Conservation (phyloP, 495 filamentous ascomycete species). For the Hyaloscypha variabilis region DNA sequence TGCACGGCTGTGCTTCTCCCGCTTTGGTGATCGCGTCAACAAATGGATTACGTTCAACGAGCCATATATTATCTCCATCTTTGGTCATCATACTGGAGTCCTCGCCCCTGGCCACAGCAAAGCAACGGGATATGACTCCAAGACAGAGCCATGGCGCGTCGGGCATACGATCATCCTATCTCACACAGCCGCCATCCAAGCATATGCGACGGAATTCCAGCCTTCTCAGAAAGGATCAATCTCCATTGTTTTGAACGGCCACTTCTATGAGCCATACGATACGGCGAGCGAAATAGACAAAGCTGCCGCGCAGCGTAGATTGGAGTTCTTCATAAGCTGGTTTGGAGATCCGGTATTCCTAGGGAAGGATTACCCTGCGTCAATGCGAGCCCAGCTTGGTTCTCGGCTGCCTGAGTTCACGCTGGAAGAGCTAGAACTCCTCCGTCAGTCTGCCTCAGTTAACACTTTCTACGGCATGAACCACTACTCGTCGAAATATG, state of each 20-base stretch:
- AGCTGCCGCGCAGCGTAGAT: conserved; percentile 59
- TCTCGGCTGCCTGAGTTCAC: conserved; percentile 67
- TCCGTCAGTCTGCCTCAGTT: conserved; percentile 57
- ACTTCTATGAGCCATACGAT: conserved; percentile 58
- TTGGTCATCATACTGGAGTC: conserved; percentile 57
- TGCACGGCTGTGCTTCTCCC: conserved; percentile 55
- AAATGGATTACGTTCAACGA: conserved; percentile 68
- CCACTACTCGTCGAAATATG: conserved; percentile 79
- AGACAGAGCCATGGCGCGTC: conserved; percentile 58
- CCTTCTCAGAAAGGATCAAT: conserved; percentile 55
- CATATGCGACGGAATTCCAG: conserved; percentile 66
- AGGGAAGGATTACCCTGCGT: conserved; percentile 69
- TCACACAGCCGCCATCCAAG: conserved; percentile 60
- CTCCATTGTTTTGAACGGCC: conserved; percentile 60
- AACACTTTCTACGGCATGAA: conserved; percentile 85
- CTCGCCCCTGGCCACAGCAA: conserved; percentile 60
- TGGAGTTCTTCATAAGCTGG: conserved; percentile 66
- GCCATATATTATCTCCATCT: conserved; percentile 59
- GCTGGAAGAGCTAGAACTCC: conserved; percentile 61
- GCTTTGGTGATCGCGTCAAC: conserved; percentile 58
- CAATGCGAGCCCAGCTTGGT: conserved; percentile 71
- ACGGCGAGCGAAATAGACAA: conserved; percentile 51
- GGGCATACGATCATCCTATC: conserved; percentile 61
- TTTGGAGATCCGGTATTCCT: conserved; percentile 74
- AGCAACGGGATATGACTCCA: conserved; percentile 52